phyloP scores from a whole-genome alignment of 768 basidiomycete species.

The Calocybe cyanea region DNA sequence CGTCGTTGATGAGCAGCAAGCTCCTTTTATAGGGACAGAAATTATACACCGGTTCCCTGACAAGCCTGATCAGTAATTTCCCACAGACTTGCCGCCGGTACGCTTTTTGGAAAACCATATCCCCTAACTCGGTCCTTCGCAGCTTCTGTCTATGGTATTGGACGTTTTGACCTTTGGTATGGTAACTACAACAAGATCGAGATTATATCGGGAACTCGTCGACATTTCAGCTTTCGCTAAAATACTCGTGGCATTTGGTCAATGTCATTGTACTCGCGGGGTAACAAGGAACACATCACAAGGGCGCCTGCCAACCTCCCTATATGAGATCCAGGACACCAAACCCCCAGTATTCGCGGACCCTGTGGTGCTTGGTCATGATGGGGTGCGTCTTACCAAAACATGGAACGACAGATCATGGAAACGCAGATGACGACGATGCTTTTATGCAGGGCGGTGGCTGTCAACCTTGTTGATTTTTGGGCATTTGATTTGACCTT shows the following conservation, averaged over 20 bases:
- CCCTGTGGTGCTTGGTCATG: slow-evolving; percentile 9
- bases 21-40: slow-evolving; percentile 20
- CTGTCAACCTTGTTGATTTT: neutral
- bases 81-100: slow-evolving; percentile 25
- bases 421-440: slow-evolving; percentile 7
- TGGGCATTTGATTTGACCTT: neutral
- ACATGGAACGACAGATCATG: neutral
- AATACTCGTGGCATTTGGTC: neutral
- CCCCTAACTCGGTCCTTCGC: neutral
- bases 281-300: slow-evolving; percentile 8
- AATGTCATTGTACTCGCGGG: slow-evolving; percentile 2
- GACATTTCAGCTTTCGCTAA: neutral
- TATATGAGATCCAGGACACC: neutral
- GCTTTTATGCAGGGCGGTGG: neutral
- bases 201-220: neutral
- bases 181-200: neutral
- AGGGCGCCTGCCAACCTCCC: too few species aligned
- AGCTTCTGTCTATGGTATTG: neutral
- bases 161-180: neutral
- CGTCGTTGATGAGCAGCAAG: slow-evolving; percentile 16
- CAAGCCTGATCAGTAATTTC: slow-evolving; percentile 18
- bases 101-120: slow-evolving; percentile 11
- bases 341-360: neutral
- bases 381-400: neutral
- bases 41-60: slow-evolving; percentile 17